Conservation (phyloP, 2,329 filamentous ascomycete genomes). For the Venturia effusa region DNA sequence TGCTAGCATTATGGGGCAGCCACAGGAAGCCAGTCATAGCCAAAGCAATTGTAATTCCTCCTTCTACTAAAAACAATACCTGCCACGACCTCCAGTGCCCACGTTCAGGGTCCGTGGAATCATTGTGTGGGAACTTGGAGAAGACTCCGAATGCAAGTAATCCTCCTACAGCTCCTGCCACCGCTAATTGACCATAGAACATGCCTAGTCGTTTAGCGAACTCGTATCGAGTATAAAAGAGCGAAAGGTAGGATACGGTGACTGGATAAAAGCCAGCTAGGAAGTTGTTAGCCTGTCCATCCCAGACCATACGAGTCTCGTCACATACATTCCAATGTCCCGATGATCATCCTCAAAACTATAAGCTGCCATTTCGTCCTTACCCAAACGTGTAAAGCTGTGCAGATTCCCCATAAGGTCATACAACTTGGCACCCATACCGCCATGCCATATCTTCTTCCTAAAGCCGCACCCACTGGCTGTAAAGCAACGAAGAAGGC, state of each 20-base stretch:
- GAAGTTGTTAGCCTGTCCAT: not conserved
- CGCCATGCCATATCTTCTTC: conserved; percentile 44
- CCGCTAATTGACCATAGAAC: conserved; percentile 47
- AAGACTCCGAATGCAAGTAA: conserved; percentile 41
- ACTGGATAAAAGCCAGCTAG: conserved; percentile 48
- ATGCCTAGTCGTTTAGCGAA: conserved; percentile 43
- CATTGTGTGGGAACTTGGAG: conserved; percentile 25
- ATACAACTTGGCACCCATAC: conserved; percentile 48
- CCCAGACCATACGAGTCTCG: no score
- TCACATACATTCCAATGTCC: conserved; percentile 32
- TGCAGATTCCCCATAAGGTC: conserved; percentile 42
- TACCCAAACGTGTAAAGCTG: conserved; percentile 37
- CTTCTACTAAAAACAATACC: conserved; percentile 40
- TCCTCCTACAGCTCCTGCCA: conserved; percentile 47
- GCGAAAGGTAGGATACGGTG: conserved; percentile 46
- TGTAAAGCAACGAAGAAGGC: conserved; percentile 48
- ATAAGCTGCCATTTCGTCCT: conserved; percentile 37
- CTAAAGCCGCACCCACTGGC: conserved; percentile 45
- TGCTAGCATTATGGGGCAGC: conserved; percentile 38
- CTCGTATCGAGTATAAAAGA: conserved; percentile 49
- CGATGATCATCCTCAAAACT: conserved; percentile 34
- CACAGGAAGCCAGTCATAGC: conserved; percentile 39
- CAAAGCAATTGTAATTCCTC: conserved; percentile 33
- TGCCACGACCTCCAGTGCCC: conserved; percentile 38
- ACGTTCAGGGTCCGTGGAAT: conserved; percentile 10